Evolutionary conservation across 768 basidiomycete genomes (phyloP), one percentile per base, ranked within the genome.

Genomic region (Saitozyma sp.): DNA sequence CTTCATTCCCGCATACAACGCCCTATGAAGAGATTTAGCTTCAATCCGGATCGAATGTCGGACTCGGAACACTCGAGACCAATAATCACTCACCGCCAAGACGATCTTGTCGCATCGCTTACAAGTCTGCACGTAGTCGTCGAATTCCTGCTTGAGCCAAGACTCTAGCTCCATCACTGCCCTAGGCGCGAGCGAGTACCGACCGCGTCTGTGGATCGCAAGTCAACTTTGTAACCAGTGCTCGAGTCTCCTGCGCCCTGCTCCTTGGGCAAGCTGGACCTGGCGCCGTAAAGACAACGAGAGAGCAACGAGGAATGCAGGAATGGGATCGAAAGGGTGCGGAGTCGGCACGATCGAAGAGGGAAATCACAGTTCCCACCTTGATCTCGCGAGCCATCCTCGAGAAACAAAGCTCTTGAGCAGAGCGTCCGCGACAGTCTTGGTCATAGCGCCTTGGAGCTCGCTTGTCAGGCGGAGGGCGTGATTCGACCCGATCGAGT

Each of bases 361-460:
- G 4, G 1, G 19, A 48, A 8, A 14, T 41, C n/a, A 11, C 17
- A 19, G 16, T 11, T 63, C 75, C 54, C 49, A 77, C 77, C 68
- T 66, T 10, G 75, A 78, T 59, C 66, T 72, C 19, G 41, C 37
- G 9, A 78, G 49, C 77, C 77, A 78, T 14, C 74, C 74, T 54
- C 77, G 59, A 1, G 71, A 71, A 13, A 75, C 76, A 17, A 76
- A 63, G 10, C 66, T 67, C n/a, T 46, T 46, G 10, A 77, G 59
- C 16, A 79, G 43, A 4, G 40, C 14, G 43, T 74, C 74, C 1
- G 70, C 76, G 9, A 40, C 54, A 19, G 68, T 60, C 45, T 66
- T 69, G 8, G 73, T 63, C 57, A 79, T 70, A 8, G 57, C 49
- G 8, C 56, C 58, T 49, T 60, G 42, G 17, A 70, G 61, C 6